These are phyloP conservation scores for Acanthamoeba healyi DNA, from an alignment of 208 protist genomes.

Conservation along the genomic window DNA sequence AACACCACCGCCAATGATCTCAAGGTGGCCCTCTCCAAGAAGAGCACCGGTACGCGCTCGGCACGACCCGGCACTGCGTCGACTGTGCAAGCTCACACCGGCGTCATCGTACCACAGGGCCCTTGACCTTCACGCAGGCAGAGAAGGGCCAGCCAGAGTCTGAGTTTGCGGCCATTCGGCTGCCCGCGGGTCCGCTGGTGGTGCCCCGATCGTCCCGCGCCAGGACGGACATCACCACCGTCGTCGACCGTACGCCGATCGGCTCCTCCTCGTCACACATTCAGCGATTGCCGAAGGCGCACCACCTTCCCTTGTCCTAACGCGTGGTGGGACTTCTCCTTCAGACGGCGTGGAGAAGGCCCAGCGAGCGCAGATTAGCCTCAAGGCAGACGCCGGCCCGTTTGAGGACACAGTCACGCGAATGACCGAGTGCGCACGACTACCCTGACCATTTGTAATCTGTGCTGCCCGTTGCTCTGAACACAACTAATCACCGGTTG, in stretches of 20 bases:
- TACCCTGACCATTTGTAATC: neutral
- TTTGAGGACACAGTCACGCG: slow-evolving; percentile 33
- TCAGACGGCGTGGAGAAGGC: neutral
- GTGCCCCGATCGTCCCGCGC: slow-evolving; percentile 2
- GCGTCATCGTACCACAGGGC: neutral
- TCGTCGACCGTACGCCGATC: neutral
- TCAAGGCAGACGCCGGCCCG: slow-evolving; percentile 5
- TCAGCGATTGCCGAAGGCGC: too few species aligned
- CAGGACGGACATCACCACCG: neutral
- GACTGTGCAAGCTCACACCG: neutral
- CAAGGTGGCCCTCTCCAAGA: neutral
- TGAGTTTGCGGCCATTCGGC: neutral
- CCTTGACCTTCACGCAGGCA: neutral
- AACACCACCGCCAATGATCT: neutral
- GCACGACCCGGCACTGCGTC: too few species aligned
- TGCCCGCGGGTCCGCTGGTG: neutral
- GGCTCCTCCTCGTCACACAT: too few species aligned
- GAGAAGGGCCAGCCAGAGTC: neutral
- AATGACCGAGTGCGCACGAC: neutral
- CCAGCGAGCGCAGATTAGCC: neutral
- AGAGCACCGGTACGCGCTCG: neutral
- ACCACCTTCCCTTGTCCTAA: neutral
- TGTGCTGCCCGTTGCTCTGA: neutral
- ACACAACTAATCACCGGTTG: neutral
- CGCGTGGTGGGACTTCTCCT: too few species aligned